Base-by-base conservation (phyloP, 2,329 filamentous ascomycete genomes). In the Clonostachys chloroleuca region DNA sequence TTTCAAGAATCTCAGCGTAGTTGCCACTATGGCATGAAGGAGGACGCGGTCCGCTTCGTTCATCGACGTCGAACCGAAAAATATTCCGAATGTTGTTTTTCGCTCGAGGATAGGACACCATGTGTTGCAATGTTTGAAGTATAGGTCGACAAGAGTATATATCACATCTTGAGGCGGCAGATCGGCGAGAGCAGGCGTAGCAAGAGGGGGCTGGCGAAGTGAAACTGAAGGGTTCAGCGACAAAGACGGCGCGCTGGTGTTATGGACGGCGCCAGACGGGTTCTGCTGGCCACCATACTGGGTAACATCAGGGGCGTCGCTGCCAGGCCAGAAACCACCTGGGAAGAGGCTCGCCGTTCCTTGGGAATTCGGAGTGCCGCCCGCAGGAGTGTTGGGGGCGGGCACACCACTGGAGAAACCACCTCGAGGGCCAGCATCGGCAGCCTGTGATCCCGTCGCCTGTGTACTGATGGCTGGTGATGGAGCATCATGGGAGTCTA, bases 101-200 rank as follows among this genome's bases (percentile, higher is more conserved):
- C 69, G 63, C 40, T 73, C 69, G 12, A 73, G 62, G 12, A 73
- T 70, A 0, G 69, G 69, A 44, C 69, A 72, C 80, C 80, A 84
- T 0, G 80, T 79, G 53, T 83, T 83, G 58, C 81, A 77, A 57
- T 84, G 79, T 54, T 81, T 81, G 66, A 84, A 83, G 61, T 80
- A 84, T 8, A 83, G 64, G 50, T 83, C 79, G 14, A 81, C 78
- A 3, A 84, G 64, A 3, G 74, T 77, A 50, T 82, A 83, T 5
- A 83, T 60, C 12, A 83, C 66, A 51, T 83, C 80, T 51, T 82
- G 80, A 0, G 80, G 78, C 3, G 80, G 80, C 2, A 83, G 72
- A 46, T 82, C 67, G 57, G 56, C 68, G 53, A 56, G 44, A 34
- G 18, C 40, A n/a, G 44, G 20, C 14, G 36, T 18, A 34, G 40